phyloP scores from a whole-genome alignment of 2,329 filamentous ascomycete species.

The Thelonectria blattea region DNA sequence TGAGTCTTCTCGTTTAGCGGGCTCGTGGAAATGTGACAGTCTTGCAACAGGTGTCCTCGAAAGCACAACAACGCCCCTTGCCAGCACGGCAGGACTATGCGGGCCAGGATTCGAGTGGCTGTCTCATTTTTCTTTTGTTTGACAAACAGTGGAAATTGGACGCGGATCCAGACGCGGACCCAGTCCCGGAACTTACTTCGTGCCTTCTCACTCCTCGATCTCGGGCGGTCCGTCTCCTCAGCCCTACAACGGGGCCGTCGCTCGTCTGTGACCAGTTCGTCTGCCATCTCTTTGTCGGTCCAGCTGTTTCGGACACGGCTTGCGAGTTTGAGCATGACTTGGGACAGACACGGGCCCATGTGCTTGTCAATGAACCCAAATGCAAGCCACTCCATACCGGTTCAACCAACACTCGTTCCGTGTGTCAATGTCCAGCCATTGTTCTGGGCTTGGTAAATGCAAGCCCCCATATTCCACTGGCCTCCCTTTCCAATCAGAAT shows the following conservation, averaged over 20 bases:
- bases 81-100: neutral
- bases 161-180: neutral
- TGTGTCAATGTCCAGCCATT: constrained; percentile 16
- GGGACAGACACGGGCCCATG: constrained; percentile 19
- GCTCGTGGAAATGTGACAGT: neutral
- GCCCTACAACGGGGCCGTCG: neutral
- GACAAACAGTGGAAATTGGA: neutral
- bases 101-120: neutral
- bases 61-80: neutral
- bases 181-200: neutral
- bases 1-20: neutral
- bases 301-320: constrained; percentile 5
- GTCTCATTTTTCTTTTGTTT: neutral
- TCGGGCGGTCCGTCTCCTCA: neutral
- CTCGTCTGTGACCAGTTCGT: neutral
- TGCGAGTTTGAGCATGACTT: constrained; percentile 21
- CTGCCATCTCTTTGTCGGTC: neutral
- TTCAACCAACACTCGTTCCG: constrained; percentile 21
- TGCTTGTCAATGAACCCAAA: constrained; percentile 27
- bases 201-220: neutral
- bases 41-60: neutral
- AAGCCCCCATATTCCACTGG: constrained; percentile 2
- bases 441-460: constrained; percentile 23
- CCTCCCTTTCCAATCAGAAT: constrained; percentile 20
- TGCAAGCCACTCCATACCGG: constrained; percentile 32